Evolutionary conservation across 345 rosid genomes (phyloP), one percentile per base, ranked within the genome.

Genomic region (Alliaria petiolata): DNA sequence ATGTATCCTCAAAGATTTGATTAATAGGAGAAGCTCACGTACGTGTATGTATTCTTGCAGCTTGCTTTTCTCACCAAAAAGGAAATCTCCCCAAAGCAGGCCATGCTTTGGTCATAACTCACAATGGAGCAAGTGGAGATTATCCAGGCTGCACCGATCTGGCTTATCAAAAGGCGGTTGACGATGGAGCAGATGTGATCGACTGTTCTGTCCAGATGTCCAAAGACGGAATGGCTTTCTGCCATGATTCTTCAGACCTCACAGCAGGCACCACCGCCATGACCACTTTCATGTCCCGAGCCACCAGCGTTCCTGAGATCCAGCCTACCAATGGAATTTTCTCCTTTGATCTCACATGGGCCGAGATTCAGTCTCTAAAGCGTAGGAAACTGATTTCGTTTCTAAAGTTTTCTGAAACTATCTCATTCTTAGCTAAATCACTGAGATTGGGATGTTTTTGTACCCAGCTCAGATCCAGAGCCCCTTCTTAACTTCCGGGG

Each of bases 191-290:
- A 7, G 89, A 86, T 70, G 67, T 89, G 26, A 92, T 92, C 1
- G 96, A 92, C 57, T 89, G 96, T 78, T 68, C 87, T 0, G 93
- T 93, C 36, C 99, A 89, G 72, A 85, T 93, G 93, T 75, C 97
- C 1, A 84, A 88, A 58, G 99, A 93, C 31, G 95, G 96, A 13
- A 78, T 85, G 2, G 86, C 89, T 63, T 91, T 93, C 84, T 93
- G 99, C 78, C 74, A 76, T 74, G 87, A 70, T 28, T 75, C 91
- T 12, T 72, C 84, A 2, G 96, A 93, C 76, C 82, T 93, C 62
- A 73, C 81, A 8, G 70, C 71, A 68, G 77, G 64, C 40, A 89
- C 97, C 12, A 91, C 86, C 0, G 96, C 91, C 15, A 39, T 81
- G 69, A 60, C 87, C 4, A 65, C 80, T 59, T 82, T 89, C 77